Conservation (phyloP, 2,329 filamentous ascomycete species). For the Rosellinia necatrix region DNA sequence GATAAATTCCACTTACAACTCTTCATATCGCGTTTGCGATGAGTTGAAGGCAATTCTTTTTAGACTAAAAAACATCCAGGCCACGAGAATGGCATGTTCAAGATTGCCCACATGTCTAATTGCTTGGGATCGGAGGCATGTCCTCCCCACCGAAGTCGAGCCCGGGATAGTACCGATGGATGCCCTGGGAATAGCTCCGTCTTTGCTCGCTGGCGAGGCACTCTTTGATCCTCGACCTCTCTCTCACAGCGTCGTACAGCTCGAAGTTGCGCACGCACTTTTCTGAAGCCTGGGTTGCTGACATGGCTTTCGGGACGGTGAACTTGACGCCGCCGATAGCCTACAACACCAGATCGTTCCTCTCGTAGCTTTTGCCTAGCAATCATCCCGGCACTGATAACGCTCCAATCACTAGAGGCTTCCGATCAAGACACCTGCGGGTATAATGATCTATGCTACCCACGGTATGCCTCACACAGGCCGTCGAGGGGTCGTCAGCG, state of each 20-base stretch:
- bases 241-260: conserved; percentile 66
- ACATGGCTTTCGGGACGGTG: conserved; percentile 72
- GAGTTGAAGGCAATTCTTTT: too few species aligned
- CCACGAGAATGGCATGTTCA: too few species aligned
- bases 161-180: conserved; percentile 76
- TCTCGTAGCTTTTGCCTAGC: too few species aligned
- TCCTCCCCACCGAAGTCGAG: conserved; percentile 53
- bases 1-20: too few species aligned
- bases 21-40: too few species aligned
- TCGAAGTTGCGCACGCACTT: conserved; percentile 66
- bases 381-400: too few species aligned
- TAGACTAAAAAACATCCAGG: too few species aligned
- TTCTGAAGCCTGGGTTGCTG: conserved; percentile 55
- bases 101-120: background rate
- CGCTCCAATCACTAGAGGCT: too few species aligned
- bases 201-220: conserved; percentile 72
- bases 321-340: conserved; percentile 63
- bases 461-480: conserved; percentile 69
- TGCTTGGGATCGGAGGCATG: background rate
- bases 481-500: conserved; percentile 73
- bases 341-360: too few species aligned
- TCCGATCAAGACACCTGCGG: too few species aligned
- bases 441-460: too few species aligned
- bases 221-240: conserved; percentile 65
- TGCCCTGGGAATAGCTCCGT: conserved; percentile 63